Conservation (phyloP, 2,329 filamentous ascomycete genomes). For the Teratosphaeria gauchensis region DNA sequence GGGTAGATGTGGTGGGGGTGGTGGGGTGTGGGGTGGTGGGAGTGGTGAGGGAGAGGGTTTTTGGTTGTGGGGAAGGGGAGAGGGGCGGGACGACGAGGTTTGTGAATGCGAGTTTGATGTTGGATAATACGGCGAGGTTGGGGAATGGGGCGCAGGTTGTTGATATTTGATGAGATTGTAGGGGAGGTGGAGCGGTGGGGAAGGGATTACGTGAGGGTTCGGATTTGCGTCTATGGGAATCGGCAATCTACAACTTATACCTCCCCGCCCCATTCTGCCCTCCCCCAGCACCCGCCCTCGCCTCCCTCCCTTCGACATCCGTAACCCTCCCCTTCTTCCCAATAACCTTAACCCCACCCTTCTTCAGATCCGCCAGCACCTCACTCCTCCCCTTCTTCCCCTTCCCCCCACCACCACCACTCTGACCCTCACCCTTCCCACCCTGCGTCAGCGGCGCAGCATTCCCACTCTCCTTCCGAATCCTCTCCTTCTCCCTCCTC, state of each 20-base stretch:
- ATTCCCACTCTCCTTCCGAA: conserved; percentile 54
- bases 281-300: conserved; percentile 24
- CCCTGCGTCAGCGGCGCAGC: conserved; percentile 22
- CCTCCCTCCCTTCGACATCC: conserved; percentile 73
- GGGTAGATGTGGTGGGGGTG: conserved; percentile 44
- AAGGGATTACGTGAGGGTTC: too few species aligned
- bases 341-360: conserved; percentile 84
- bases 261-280: conserved; percentile 19
- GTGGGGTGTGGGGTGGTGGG: conserved; percentile 44
- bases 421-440: background rate
- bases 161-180: conserved; percentile 10
- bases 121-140: conserved; percentile 39
- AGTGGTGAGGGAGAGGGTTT: conserved; percentile 51
- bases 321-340: conserved; percentile 79
- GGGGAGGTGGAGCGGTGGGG: too few species aligned
- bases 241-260: conserved; percentile 20
- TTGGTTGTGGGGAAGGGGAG: conserved; percentile 49
- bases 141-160: conserved; percentile 36
- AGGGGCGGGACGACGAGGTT: conserved; percentile 42
- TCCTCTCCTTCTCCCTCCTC: conserved; percentile 70
- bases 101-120: conserved; percentile 52
- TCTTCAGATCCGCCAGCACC: conserved; percentile 61
- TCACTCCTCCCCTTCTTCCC: conserved; percentile 46
- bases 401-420: conserved; percentile 44
- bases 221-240: too few species aligned